Base-by-base conservation (phyloP, 441 rosid species). In the Viola pubescens region DNA sequence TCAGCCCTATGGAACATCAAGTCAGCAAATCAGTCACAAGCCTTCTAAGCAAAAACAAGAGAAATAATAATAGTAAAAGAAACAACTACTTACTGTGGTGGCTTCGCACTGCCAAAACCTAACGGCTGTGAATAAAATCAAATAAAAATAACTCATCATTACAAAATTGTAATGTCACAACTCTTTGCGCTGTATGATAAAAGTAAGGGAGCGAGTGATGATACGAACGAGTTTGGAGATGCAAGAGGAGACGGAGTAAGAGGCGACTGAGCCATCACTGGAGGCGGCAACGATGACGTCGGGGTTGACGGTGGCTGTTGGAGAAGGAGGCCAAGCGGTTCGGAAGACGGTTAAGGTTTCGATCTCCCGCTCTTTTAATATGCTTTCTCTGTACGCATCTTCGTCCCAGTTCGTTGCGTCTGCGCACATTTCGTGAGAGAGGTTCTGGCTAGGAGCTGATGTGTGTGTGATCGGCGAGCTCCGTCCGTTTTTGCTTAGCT, bases 361-460 rank as follows among this genome's bases (percentile, higher is more conserved):
- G 54, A 79, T 56, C 70, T 86, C 95, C 68, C 91, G 82, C 53
- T 83, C 96, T 71, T 80, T 84, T 11, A 84, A 42, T 46, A 89
- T 77, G 74, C 80, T 70, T 58, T 81, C 85, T 71, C 88, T 79
- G 72, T 92, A 89, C 9, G 78, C 76, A 52, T 78, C 75, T 64
- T 86, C 92, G 67, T 89, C 83, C 97, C 98, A 92, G 48, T 77
- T 77, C 11, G 85, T 82, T 40, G 94, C 85, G 71, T 87, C 91
- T 49, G 88, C 85, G 56, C 75, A 72, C 98, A 91, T 88, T 60
- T 26, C 37, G 49, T 26, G 34, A 26, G 34, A 2, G 34, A 26
- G 2, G 34, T 26, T 26, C 34, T 2, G 34, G 34, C 34, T 19
- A 19, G 26, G 26, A 19, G 26, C 26, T 19, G 26, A 19, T 19